Evolutionary conservation across 768 basidiomycete genomes (phyloP).

Genomic region (Russula virescens): DNA sequence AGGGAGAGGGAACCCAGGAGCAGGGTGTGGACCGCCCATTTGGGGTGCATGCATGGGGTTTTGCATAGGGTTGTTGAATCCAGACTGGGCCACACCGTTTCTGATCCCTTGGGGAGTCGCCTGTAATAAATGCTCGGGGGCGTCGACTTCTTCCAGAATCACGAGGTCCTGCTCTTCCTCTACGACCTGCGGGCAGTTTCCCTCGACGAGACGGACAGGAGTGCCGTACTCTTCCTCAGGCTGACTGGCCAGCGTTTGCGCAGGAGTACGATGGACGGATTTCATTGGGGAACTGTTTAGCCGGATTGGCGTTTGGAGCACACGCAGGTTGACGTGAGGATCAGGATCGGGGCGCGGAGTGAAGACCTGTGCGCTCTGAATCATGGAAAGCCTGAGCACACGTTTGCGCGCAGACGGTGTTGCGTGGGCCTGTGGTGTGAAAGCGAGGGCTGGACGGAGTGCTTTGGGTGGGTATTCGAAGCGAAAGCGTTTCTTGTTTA

Average conservation of each 20-base stretch:
- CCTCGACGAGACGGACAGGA: slow-evolving; percentile 57
- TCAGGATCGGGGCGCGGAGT: slow-evolving; percentile 55
- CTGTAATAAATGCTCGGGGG: slow-evolving; percentile 20
- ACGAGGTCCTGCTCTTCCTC: slow-evolving; percentile 67
- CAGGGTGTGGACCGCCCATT: slow-evolving; percentile 7
- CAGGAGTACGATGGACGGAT: slow-evolving; percentile 7
- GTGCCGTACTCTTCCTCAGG: slow-evolving; percentile 41
- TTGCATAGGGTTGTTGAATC: slow-evolving; percentile 13
- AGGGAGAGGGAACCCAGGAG: slow-evolving; percentile 17
- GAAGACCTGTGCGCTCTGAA: slow-evolving; percentile 68
- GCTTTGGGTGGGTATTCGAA: slow-evolving; percentile 75
- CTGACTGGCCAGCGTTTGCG: slow-evolving; percentile 30
- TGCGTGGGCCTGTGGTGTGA: slow-evolving; percentile 25
- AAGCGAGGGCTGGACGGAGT: slow-evolving; percentile 47
- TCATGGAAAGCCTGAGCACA: slow-evolving; percentile 67
- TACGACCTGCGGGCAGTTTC: slow-evolving; percentile 58
- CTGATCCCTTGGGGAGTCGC: slow-evolving; percentile 12
- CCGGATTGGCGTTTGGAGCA: slow-evolving; percentile 52
- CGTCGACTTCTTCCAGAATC: slow-evolving; percentile 63
- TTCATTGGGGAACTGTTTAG: slow-evolving; percentile 26
- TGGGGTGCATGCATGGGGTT: slow-evolving; percentile 12
- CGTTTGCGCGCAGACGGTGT: slow-evolving; percentile 31
- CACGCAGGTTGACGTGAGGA: slow-evolving; percentile 56
- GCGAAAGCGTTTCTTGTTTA: slow-evolving; percentile 63
- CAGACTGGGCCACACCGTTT: slow-evolving; percentile 12